phyloP scores from a whole-genome alignment of 2,329 filamentous ascomycete species.

The Verticillium tricorpus region DNA sequence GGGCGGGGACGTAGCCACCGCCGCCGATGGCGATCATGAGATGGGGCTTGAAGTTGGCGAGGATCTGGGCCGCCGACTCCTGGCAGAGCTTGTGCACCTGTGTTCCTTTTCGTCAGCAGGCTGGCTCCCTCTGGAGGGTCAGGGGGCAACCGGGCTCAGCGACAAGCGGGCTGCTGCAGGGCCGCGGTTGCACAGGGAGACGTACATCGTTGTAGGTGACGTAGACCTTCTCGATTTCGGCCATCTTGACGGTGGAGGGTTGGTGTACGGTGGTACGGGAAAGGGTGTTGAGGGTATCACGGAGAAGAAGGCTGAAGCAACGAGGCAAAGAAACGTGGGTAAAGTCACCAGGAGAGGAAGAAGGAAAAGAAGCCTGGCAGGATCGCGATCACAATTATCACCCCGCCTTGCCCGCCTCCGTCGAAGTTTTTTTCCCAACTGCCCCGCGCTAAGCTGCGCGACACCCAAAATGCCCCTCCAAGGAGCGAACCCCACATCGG shows the following conservation, averaged over 20 bases:
- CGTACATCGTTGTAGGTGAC: slow-evolving; percentile 88
- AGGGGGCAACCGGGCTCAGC: neutral
- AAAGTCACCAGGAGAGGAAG: neutral
- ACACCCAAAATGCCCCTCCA: neutral
- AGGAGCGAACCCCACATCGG: neutral
- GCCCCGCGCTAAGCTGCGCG: neutral
- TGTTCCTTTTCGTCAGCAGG: slow-evolving; percentile 8
- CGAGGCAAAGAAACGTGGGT: neutral
- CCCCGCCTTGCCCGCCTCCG: neutral
- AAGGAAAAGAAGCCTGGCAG: neutral
- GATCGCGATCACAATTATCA: neutral
- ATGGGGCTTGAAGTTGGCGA: slow-evolving; percentile 82
- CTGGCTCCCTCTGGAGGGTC: neutral
- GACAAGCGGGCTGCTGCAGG: neutral
- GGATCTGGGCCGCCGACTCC: slow-evolving; percentile 73
- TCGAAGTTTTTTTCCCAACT: neutral
- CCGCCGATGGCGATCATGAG: slow-evolving; percentile 98
- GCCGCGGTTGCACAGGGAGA: slow-evolving; percentile 10
- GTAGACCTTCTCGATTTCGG: slow-evolving; percentile 68
- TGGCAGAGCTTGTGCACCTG: slow-evolving; percentile 98
- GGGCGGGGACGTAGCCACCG: slow-evolving; percentile 93
- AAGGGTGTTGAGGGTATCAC: neutral
- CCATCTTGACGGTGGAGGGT: slow-evolving; percentile 44
- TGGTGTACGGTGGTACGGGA: neutral
- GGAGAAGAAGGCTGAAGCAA: neutral